phyloP scores from a whole-genome alignment of 2,329 filamentous ascomycete species.

The Huntiella decipiens region DNA sequence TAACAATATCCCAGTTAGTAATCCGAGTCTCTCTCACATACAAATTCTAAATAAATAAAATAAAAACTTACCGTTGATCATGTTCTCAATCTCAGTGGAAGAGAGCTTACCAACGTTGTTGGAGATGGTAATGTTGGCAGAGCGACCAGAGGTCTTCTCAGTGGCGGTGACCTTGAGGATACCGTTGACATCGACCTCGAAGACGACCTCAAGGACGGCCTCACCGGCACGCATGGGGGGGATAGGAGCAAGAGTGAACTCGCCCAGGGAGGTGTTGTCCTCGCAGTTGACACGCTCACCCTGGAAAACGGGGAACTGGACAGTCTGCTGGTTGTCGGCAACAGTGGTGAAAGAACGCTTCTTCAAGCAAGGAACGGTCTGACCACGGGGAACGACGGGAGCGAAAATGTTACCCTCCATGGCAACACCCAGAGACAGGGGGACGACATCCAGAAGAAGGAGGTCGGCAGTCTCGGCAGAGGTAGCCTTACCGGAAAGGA shows the following conservation, averaged over 20 bases:
- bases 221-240: slow-evolving; percentile 86
- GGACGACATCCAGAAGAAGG: slow-evolving; percentile 86
- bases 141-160: slow-evolving; percentile 95
- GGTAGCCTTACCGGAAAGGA: slow-evolving; percentile 93
- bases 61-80: slow-evolving; percentile 55
- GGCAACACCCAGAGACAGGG: slow-evolving; percentile 91
- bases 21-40: neutral
- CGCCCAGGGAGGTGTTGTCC: slow-evolving; percentile 93
- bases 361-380: slow-evolving; percentile 62
- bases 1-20: slow-evolving; percentile 10
- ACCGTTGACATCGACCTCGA: slow-evolving; percentile 99
- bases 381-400: slow-evolving; percentile 66
- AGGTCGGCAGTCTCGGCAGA: slow-evolving; percentile 89
- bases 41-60: neutral
- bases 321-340: slow-evolving; percentile 55
- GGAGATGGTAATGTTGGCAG: slow-evolving; percentile 98
- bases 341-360: slow-evolving; percentile 85
- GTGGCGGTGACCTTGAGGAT: slow-evolving; percentile 98
- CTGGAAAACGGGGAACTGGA: slow-evolving; percentile 86
- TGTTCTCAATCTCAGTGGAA: slow-evolving; percentile 84
- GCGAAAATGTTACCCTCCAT: slow-evolving; percentile 99
- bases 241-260: slow-evolving; percentile 84
- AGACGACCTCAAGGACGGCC: slow-evolving; percentile 90
- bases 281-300: slow-evolving; percentile 96
- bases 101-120: slow-evolving; percentile 99